Evolutionary conservation across 768 basidiomycete species (phyloP), one percentile per base, ranked within the genome.

Genomic region (Dacryopinax spathularia): DNA sequence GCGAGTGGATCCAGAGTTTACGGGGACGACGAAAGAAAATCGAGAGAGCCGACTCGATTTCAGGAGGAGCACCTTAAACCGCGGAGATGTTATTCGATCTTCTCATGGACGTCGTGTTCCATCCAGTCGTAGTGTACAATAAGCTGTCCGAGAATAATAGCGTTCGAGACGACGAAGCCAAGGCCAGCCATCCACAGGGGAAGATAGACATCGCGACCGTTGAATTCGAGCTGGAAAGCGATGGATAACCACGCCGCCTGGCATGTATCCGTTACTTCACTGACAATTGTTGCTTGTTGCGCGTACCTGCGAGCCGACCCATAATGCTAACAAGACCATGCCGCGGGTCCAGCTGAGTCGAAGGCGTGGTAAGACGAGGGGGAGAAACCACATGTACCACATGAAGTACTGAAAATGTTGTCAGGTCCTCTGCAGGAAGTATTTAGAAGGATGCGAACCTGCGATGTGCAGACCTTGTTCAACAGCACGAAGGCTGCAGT

Each of bases 381-480:
- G 93, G 0, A 98, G 74, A 65, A 98, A 83, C 60, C 92, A 83
- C 15, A 91, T 83, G 72, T 93, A 97, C 96, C 96, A 99, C 36
- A 95, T 79, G 75, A 98, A 99, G 73, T 99, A 99, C 89, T 98
- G 74, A 35, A 15, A 7, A 9, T 29, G 18, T 41, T 3, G 48
- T 56, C 48, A 56, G 25, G 6, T 29, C 2, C 5, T 27, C 5
- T 31, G 5, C 25, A 5, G 31, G 25, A 56, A 15, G 29, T 9
- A 7, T 34, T 1, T 18, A 16, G 13, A 2, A 27, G 27, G 7
- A 13, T 13, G 29, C 12, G 72, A 68, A 89, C 91, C 80, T 95
- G 92, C 0, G 93, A 96, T 0, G 96, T 99, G 81, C 94, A 96
- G 60, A 99, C 96, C 74, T 95, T 94, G 73, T 98, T 99, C 77